These are phyloP conservation scores for Pistacia vera DNA, from an alignment of 345 rosid species.

Conservation along the genomic window DNA sequence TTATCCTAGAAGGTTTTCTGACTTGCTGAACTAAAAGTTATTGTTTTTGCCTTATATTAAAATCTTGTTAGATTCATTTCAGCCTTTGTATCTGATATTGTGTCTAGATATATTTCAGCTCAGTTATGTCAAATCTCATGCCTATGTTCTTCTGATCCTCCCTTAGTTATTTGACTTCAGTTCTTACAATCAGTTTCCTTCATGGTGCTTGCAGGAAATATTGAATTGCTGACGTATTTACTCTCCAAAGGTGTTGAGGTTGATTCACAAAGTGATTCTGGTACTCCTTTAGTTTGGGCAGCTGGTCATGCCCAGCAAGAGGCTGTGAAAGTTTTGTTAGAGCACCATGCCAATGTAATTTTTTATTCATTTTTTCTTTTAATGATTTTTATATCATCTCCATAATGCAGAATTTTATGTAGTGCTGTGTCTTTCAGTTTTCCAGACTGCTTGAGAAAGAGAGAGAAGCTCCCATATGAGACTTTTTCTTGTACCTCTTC, in stretches of 20 bases:
- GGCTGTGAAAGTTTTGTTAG: constrained; percentile 71
- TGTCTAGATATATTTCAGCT: not conserved
- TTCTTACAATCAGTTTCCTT: constrained; percentile 8
- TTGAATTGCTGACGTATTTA: constrained; percentile 62
- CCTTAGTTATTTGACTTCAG: not conserved
- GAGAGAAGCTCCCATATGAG: too few species aligned
- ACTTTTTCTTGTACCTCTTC: too few species aligned
- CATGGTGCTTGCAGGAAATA: constrained; percentile 53
- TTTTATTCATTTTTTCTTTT: not conserved
- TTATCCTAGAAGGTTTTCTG: not conserved
- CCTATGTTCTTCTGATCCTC: not conserved
- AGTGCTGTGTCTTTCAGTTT: too few species aligned
- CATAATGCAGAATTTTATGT: too few species aligned
- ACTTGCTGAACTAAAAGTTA: not conserved
- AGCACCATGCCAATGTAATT: constrained; percentile 75
- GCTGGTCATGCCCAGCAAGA: constrained; percentile 86
- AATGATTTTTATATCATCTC: not conserved
- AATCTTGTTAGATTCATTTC: not conserved
- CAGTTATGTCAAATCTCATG: not conserved
- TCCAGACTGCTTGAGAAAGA: too few species aligned
- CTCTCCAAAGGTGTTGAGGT: constrained; percentile 70
- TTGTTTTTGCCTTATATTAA: not conserved
- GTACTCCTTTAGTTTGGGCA: constrained; percentile 89
- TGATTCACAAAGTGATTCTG: constrained; percentile 86
- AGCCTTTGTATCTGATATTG: not conserved